A percentile compares a stretch with the other conserved stretches of the same genome.
Evolutionary conservation across 23 red algal genomes (phyloP).

Genomic region (Gracilaria gracilis): DNA sequence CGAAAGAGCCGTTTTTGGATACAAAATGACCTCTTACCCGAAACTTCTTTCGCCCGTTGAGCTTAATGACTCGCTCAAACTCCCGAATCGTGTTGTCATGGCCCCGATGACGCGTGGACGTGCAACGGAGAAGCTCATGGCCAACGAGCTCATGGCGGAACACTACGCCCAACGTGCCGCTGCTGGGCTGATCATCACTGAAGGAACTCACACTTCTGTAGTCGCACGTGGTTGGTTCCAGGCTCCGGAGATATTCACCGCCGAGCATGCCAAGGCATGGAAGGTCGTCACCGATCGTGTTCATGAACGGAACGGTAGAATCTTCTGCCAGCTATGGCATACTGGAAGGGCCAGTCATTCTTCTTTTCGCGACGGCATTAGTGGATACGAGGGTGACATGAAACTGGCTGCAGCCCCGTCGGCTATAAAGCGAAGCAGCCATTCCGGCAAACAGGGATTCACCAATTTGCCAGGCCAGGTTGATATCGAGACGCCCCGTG

Average conservation of each 20-base stretch:
- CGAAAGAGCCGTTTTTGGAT: not conserved
- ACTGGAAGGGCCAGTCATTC: slow-evolving; percentile 74
- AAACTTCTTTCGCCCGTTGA: slow-evolving; percentile 50
- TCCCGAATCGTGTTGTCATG: slow-evolving; percentile 82
- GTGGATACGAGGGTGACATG: slow-evolving; percentile 37
- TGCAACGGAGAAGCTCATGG: slow-evolving; percentile 27
- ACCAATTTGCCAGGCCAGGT: slow-evolving; percentile 43
- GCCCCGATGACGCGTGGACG: slow-evolving; percentile 82
- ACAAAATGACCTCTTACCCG: slow-evolving; percentile 9
- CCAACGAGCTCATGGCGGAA: slow-evolving; percentile 69
- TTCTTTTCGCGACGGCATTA: slow-evolving; percentile 60
- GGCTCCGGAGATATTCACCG: slow-evolving; percentile 67
- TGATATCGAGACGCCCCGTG: slow-evolving; percentile 73
- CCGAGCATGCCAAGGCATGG: slow-evolving; percentile 69
- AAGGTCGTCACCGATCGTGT: slow-evolving; percentile 67
- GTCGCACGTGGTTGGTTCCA: slow-evolving; percentile 75
- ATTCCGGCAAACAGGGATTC: slow-evolving; percentile 34
- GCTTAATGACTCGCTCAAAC: slow-evolving; percentile 43
- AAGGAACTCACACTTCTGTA: slow-evolving; percentile 72
- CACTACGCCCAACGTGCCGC: slow-evolving; percentile 78
- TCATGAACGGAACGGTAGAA: slow-evolving; percentile 57
- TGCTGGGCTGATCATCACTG: slow-evolving; percentile 76
- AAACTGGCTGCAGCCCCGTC: slow-evolving; percentile 65
- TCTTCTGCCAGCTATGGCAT: slow-evolving; percentile 93
- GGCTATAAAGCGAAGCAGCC: slow-evolving; percentile 47